Percentiles rank a stretch among this genome's conserved stretches.
Evolutionary conservation across 805 yeast species (phyloP).

Genomic region (Sugiyamaella floridensis): DNA sequence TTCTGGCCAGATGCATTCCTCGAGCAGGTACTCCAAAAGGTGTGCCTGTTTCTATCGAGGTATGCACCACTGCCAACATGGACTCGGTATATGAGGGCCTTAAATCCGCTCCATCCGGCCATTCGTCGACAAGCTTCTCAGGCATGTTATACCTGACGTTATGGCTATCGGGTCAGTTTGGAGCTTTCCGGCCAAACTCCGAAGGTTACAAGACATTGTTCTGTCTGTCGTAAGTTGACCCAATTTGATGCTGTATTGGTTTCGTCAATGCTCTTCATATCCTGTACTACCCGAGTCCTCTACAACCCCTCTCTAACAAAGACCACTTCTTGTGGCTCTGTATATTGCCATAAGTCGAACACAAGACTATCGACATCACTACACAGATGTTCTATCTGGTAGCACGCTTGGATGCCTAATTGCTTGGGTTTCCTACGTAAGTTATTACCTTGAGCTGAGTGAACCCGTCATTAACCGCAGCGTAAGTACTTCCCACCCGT

Average conservation of each 20-base stretch:
- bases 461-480: too few relatives aligned
- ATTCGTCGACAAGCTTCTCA: conserved; percentile 46
- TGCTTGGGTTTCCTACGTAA: conserved; percentile 41
- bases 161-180: conserved; percentile 44
- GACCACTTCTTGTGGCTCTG: conserved; percentile 52
- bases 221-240: conserved; percentile 18
- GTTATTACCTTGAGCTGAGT: too few relatives aligned
- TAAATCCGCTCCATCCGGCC: conserved; percentile 55
- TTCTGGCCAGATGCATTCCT: conserved; percentile 78
- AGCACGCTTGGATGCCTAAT: conserved; percentile 53
- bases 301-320: background rate
- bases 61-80: conserved; percentile 31
- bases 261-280: too few relatives aligned
- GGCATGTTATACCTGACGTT: conserved; percentile 42
- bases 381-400: conserved; percentile 75
- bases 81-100: conserved; percentile 42
- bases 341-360: conserved; percentile 81
- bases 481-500: conserved; percentile 18
- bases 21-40: conserved; percentile 45
- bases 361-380: conserved; percentile 88
- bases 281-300: too few relatives aligned
- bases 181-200: conserved; percentile 34
- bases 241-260: too few relatives aligned
- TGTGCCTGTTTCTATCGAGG: conserved; percentile 26
- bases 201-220: conserved; percentile 22